Conservation (phyloP, 2,329 filamentous ascomycete genomes). For the Verticillium nubilum region DNA sequence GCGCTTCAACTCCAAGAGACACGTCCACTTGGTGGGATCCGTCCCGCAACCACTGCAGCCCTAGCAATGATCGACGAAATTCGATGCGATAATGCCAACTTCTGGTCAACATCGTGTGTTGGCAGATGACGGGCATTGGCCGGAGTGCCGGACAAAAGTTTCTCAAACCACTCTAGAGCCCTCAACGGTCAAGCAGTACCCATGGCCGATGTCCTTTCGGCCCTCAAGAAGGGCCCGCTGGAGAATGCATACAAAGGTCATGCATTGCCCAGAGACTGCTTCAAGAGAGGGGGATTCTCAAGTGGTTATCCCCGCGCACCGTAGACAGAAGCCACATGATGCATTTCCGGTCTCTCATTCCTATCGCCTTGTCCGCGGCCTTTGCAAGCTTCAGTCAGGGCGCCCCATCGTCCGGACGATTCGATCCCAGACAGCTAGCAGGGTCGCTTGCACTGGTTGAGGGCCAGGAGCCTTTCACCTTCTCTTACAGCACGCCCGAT, state of each 20-base stretch:
- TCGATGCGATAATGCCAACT: neutral
- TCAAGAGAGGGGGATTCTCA: neutral
- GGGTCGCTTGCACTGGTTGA: neutral
- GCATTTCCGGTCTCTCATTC: neutral
- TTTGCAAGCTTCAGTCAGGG: neutral
- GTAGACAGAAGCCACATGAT: neutral
- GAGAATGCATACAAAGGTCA: neutral
- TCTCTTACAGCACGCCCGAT: constrained; percentile 25
- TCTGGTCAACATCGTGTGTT: neutral
- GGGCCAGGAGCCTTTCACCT: constrained; percentile 19
- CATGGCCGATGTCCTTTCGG: neutral
- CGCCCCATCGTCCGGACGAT: neutral
- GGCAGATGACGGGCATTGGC: neutral
- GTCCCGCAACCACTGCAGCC: neutral
- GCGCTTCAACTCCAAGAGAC: neutral
- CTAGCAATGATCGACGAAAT: neutral
- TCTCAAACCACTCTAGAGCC: neutral
- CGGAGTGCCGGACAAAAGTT: neutral
- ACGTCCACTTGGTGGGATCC: neutral
- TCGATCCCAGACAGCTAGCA: neutral
- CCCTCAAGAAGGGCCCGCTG: neutral
- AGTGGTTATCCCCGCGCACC: neutral
- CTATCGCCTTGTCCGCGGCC: neutral
- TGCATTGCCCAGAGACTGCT: neutral
- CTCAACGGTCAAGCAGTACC: neutral